Percentiles rank a stretch among this genome's conserved stretches.
These are phyloP conservation scores for Plenodomus tracheiphilus DNA, from an alignment of 2,329 filamentous ascomycete genomes.

Conservation along the genomic window DNA sequence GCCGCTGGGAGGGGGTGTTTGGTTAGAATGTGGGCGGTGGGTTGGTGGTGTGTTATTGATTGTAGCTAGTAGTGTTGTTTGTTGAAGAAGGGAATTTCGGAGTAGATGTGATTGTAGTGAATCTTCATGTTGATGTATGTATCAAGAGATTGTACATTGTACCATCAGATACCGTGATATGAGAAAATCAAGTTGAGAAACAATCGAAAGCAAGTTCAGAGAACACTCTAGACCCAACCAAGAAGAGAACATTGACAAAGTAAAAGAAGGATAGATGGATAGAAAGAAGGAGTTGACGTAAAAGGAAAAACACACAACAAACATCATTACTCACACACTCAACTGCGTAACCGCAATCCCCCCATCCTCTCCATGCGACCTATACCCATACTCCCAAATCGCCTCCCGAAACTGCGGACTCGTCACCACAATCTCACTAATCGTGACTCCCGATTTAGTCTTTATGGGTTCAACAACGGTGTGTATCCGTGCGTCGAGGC, in stretches of 20 bases:
- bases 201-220: too few species aligned
- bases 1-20: slow-evolving; percentile 24
- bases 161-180: too few species aligned
- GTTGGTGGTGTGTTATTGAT: background rate
- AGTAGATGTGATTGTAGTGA: too few species aligned
- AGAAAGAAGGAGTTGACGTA: too few species aligned
- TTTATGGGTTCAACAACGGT: slow-evolving; percentile 60
- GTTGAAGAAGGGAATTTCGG: too few species aligned
- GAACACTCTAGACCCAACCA: too few species aligned
- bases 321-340: slow-evolving; percentile 65
- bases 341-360: slow-evolving; percentile 81
- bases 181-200: background rate
- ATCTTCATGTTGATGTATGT: too few species aligned
- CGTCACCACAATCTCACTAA: slow-evolving; percentile 77
- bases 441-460: slow-evolving; percentile 63
- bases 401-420: slow-evolving; percentile 91
- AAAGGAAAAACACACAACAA: too few species aligned
- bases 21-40: background rate
- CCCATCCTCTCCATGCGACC: slow-evolving; percentile 69
- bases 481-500: slow-evolving; percentile 66
- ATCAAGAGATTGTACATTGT: too few species aligned
- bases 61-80: background rate
- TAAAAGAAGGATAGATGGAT: too few species aligned
- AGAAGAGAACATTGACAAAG: too few species aligned
- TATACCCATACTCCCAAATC: slow-evolving; percentile 84